These are phyloP conservation scores for Cordyceps cateniannulata DNA, from an alignment of 2,329 filamentous ascomycete genomes.

Conservation along the genomic window DNA sequence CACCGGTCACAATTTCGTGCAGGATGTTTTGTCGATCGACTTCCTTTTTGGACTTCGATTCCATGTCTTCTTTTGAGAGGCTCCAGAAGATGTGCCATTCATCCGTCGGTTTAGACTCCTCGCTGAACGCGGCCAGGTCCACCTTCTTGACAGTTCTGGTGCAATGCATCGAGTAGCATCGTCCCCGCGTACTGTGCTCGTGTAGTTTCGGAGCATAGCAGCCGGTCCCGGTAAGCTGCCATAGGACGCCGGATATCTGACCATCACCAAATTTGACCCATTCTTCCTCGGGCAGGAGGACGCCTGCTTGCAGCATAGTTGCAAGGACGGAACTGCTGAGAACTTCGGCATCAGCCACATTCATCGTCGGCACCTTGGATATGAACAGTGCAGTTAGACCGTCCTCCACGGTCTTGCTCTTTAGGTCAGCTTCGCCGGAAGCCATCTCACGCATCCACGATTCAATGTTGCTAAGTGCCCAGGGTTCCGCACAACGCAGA, in stretches of 20 bases:
- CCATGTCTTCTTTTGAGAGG: constrained; percentile 69
- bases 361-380: constrained; percentile 95
- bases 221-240: constrained; percentile 83
- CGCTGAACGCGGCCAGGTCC: constrained; percentile 69
- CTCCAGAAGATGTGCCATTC: constrained; percentile 91
- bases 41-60: constrained; percentile 72
- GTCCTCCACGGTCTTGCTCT: constrained; percentile 77
- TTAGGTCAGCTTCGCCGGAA: constrained; percentile 84
- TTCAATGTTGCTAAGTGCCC: constrained; percentile 85
- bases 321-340: constrained; percentile 71
- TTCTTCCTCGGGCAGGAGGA: constrained; percentile 83
- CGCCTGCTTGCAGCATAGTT: constrained; percentile 71
- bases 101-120: constrained; percentile 59
- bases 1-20: constrained; percentile 90
- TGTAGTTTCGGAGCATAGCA: constrained; percentile 88
- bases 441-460: constrained; percentile 83
- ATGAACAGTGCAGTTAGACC: constrained; percentile 86
- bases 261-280: constrained; percentile 91
- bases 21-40: constrained; percentile 88
- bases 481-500: constrained; percentile 78
- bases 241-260: constrained; percentile 80
- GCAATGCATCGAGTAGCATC: constrained; percentile 92
- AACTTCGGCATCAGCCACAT: constrained; percentile 90
- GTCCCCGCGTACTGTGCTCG: constrained; percentile 58
- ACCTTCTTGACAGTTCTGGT: constrained; percentile 92